phyloP scores from a whole-genome alignment of 352 stramenopile genomes.

The Pythium folliculosum region DNA sequence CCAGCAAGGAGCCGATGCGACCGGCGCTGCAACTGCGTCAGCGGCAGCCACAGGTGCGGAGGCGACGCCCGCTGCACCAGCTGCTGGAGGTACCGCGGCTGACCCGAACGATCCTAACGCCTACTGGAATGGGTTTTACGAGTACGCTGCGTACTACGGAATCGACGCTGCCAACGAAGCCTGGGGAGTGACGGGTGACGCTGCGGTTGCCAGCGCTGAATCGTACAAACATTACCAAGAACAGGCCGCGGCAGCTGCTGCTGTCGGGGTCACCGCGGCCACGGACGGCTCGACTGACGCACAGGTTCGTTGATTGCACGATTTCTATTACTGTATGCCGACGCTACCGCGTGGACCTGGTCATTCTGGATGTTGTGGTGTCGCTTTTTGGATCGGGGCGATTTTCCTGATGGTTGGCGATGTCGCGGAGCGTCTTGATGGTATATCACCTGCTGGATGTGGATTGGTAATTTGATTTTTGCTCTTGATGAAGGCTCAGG shows the following conservation, averaged over 20 bases:
- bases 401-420: conserved; percentile 34
- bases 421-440: conserved; percentile 35
- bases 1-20: conserved; percentile 34
- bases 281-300: conserved; percentile 13
- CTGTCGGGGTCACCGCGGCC: conserved; percentile 27
- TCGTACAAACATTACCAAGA: conserved; percentile 77
- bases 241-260: conserved; percentile 36
- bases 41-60: conserved; percentile 19
- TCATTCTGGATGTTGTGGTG: conserved; percentile 2
- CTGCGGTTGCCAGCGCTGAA: conserved; percentile 66
- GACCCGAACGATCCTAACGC: conserved; percentile 88
- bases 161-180: conserved; percentile 83
- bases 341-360: conserved; percentile 18
- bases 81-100: conserved; percentile 33
- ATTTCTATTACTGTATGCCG: conserved; percentile 37
- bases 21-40: conserved; percentile 29
- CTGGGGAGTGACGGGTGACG: conserved; percentile 81
- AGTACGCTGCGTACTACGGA: conserved; percentile 88
- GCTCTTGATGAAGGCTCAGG: conserved; percentile 51
- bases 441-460: conserved; percentile 31
- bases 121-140: conserved; percentile 90
- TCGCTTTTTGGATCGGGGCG: conserved; percentile 20
- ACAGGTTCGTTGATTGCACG: conserved; percentile 68
- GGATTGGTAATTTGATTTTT: conserved; percentile 37
- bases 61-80: conserved; percentile 1